Conservation (phyloP, 2,329 filamentous ascomycete genomes). For the Ophiocordyceps robertsii region DNA sequence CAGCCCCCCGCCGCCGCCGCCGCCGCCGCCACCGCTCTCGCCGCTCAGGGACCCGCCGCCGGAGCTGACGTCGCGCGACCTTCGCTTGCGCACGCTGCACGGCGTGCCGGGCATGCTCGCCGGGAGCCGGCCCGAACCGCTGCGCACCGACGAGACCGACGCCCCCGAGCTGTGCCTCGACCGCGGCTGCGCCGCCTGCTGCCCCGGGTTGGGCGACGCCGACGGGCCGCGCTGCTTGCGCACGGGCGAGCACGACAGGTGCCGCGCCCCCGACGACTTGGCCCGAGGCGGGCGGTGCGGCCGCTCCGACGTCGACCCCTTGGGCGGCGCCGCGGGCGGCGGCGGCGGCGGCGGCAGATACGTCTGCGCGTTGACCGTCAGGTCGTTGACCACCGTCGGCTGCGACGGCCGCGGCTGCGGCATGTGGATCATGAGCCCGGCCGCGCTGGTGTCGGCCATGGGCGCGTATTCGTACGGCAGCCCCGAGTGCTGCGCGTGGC, state of each 20-base stretch:
- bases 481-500: conserved; percentile 26
- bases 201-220: conserved; percentile 24
- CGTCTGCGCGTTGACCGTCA: conserved; percentile 19
- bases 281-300: conserved; percentile 35
- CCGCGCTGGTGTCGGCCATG: conserved; percentile 16
- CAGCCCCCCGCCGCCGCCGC: background rate
- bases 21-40: conserved; percentile 9
- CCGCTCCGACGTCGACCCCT: conserved; percentile 17
- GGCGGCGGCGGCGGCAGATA: conserved; percentile 21
- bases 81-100: conserved; percentile 24
- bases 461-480: conserved; percentile 25
- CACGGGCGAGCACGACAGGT: conserved; percentile 25
- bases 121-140: conserved; percentile 18
- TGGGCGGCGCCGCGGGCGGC: conserved; percentile 5
- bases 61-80: conserved; percentile 20
- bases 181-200: conserved; percentile 9
- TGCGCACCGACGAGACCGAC: conserved; percentile 20
- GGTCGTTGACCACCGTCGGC: conserved; percentile 21
- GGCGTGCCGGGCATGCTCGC: conserved; percentile 24
- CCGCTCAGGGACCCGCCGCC: background rate
- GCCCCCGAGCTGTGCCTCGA: conserved; percentile 26
- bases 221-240: conserved; percentile 29
- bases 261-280: conserved; percentile 39
- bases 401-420: conserved; percentile 26
- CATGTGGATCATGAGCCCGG: conserved; percentile 41